These are phyloP conservation scores for Suillus lakei DNA, from an alignment of 768 basidiomycete species.

Conservation along the genomic window DNA sequence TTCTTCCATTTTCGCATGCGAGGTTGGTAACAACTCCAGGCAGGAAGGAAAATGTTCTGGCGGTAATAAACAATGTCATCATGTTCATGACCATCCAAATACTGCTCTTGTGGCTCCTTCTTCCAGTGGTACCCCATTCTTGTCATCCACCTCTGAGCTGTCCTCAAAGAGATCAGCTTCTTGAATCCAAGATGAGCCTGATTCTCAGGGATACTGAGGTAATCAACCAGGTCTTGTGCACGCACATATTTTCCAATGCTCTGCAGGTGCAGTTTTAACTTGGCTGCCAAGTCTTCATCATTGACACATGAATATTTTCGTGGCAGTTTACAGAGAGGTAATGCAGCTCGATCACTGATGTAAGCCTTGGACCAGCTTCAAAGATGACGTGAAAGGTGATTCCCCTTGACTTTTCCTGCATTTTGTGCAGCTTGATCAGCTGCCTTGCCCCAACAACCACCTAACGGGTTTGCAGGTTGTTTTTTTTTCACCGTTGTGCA, in stretches of 20 bases:
- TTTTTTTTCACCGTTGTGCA: too few relatives aligned
- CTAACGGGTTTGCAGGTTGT: too few relatives aligned
- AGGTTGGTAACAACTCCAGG: slow-evolving; percentile 3
- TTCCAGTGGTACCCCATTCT: slow-evolving; percentile 28
- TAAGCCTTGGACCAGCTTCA: too few relatives aligned
- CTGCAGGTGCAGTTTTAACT: slow-evolving; percentile 25
- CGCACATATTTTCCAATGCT: slow-evolving; percentile 25
- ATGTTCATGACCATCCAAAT: slow-evolving; percentile 42
- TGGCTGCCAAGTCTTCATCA: slow-evolving; percentile 31
- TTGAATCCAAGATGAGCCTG: slow-evolving; percentile 12
- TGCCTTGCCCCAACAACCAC: too few relatives aligned
- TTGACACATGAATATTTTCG: too few relatives aligned
- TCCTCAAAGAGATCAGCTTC: slow-evolving; percentile 21
- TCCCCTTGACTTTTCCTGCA: too few relatives aligned
- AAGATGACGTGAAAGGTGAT: too few relatives aligned
- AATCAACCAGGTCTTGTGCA: slow-evolving; percentile 28
- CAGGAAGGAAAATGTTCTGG: slow-evolving; percentile 14
- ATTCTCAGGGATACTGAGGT: slow-evolving; percentile 15
- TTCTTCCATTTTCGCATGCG: slow-evolving; percentile 14
- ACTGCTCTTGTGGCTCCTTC: slow-evolving; percentile 26
- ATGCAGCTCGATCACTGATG: too few relatives aligned
- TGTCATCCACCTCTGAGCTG: slow-evolving; percentile 18
- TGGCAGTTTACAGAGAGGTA: too few relatives aligned
- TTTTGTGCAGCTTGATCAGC: too few relatives aligned
- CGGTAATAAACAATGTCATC: slow-evolving; percentile 42